phyloP scores from a whole-genome alignment of 1,284 basidiomycete genomes.

The Takashimella tepidaria region DNA sequence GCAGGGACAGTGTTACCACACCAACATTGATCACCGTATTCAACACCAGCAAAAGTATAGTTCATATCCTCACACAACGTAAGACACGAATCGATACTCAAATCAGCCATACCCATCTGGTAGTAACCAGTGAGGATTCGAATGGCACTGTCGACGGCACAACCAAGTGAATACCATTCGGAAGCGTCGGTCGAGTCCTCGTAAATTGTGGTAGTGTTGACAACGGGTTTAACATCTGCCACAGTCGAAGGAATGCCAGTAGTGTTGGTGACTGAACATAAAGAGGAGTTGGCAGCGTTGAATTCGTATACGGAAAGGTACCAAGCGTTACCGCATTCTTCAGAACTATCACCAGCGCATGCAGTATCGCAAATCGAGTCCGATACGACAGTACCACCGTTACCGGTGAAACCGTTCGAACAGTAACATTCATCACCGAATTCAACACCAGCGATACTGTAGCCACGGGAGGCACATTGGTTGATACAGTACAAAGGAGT shows the following conservation, averaged over 20 bases:
- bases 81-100: constrained; percentile 39
- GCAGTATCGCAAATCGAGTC: constrained; percentile 29
- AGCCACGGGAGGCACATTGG: constrained; percentile 40
- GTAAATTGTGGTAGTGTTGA: constrained; percentile 9
- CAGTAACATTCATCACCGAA: constrained; percentile 46
- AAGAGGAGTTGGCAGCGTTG: constrained; percentile 13
- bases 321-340: constrained; percentile 37
- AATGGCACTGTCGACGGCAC: constrained; percentile 24
- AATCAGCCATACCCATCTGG: constrained; percentile 8
- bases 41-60: constrained; percentile 41
- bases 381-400: constrained; percentile 22
- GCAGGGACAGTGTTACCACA: constrained; percentile 29
- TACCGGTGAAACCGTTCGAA: constrained; percentile 25
- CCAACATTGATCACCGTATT: constrained; percentile 43
- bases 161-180: constrained; percentile 39
- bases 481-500: constrained; percentile 35
- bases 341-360: constrained; percentile 30
- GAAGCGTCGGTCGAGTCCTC: constrained; percentile 19
- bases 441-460: constrained; percentile 40
- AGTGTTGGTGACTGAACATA: background rate
- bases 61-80: constrained; percentile 34
- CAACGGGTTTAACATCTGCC: background rate
- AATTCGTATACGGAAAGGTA: constrained; percentile 36
- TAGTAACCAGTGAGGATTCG: constrained; percentile 20
- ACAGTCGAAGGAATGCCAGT: background rate